A percentile compares a stretch with the other conserved stretches of the same genome.
Conservation (phyloP, 768 basidiomycete genomes). For the Filobasidium wieringae region DNA sequence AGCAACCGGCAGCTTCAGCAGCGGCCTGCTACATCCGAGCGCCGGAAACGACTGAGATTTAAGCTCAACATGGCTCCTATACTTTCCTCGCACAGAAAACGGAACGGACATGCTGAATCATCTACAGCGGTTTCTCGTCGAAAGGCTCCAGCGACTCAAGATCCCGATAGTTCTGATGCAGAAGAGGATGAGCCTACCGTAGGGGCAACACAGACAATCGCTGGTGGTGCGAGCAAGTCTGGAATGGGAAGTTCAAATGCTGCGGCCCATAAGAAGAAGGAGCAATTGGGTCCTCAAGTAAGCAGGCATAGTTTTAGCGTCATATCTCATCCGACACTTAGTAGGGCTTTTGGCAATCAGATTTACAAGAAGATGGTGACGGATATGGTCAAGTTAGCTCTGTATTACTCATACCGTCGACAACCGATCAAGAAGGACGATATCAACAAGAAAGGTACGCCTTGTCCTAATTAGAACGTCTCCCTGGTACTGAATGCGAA, state of each 20-base stretch:
- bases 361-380: slow-evolving; percentile 55
- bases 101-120: background rate
- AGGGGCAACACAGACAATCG: background rate
- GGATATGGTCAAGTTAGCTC: slow-evolving; percentile 63
- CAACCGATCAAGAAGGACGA: slow-evolving; percentile 63
- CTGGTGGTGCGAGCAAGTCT: no score
- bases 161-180: background rate
- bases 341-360: slow-evolving; percentile 38
- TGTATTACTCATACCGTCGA: slow-evolving; percentile 67
- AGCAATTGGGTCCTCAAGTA: background rate
- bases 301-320: background rate
- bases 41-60: no score
- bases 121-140: background rate
- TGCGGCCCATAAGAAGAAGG: background rate
- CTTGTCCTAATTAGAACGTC: background rate
- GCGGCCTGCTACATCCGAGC: no score
- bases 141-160: slow-evolving; percentile 3
- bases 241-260: background rate
- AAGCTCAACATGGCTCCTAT: no score
- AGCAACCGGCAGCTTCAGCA: no score
- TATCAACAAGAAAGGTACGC: slow-evolving; percentile 66
- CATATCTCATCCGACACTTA: background rate
- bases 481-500: slow-evolving; percentile 12
- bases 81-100: no score
- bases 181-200: background rate